Conservation (phyloP, 176 grass and related monocot species). For the Oryza meridionalis region DNA sequence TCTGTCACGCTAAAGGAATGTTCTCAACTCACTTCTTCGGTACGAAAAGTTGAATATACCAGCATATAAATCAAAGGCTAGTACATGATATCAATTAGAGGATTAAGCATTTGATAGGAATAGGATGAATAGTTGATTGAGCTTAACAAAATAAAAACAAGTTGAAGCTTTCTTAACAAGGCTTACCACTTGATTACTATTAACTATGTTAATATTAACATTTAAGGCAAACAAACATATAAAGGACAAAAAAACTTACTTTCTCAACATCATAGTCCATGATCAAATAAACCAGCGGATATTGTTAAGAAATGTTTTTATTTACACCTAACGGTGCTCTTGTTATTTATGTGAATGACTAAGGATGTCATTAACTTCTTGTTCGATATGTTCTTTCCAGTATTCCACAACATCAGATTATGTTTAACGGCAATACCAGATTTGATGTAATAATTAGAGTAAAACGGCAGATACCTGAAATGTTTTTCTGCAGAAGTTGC, state of each 20-base stretch:
- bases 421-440: not conserved
- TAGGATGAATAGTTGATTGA: not conserved
- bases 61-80: not conserved
- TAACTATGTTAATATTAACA: not conserved
- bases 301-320: conserved; percentile 7
- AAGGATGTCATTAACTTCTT: not conserved
- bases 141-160: not conserved
- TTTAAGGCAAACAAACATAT: not conserved
- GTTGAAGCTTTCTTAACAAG: not conserved
- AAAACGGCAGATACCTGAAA: conserved; percentile 60
- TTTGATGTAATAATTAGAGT: not conserved
- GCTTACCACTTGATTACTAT: not conserved
- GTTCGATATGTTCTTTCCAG: not conserved
- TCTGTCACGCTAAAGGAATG: not conserved
- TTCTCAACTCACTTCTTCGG: not conserved
- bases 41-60: not conserved
- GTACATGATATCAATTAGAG: not conserved
- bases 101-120: not conserved
- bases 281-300: not conserved
- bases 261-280: not conserved
- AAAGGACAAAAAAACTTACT: not conserved
- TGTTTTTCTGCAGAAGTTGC: conserved; percentile 66
- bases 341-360: conserved; percentile 1
- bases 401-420: not conserved
- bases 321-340: not conserved